Percentiles rank a stretch among this genome's conserved stretches.
Conservation (phyloP, 495 filamentous ascomycete genomes). For the Xylaria telfairii region DNA sequence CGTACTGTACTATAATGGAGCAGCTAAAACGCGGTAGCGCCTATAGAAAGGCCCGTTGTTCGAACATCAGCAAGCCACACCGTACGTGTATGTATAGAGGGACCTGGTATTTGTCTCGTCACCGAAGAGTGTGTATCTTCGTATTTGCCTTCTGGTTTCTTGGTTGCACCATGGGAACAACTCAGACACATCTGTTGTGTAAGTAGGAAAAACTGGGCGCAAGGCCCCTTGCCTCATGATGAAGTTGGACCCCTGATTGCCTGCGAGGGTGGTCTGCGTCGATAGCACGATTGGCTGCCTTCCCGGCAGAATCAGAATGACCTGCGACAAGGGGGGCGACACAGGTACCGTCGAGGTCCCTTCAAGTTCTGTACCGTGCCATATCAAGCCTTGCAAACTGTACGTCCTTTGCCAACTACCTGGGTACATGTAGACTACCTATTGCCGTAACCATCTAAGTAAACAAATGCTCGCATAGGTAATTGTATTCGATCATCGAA, state of each 20-base stretch:
- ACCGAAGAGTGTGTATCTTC: slow-evolving; percentile 9
- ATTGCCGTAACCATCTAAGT: neutral
- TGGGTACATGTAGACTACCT: too few relatives aligned
- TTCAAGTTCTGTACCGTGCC: slow-evolving; percentile 14
- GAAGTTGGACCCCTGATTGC: slow-evolving; percentile 25
- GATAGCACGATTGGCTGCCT: slow-evolving; percentile 26
- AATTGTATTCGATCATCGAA: neutral
- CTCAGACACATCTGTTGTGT: slow-evolving; percentile 25
- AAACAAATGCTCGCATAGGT: neutral
- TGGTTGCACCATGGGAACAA: slow-evolving; percentile 18
- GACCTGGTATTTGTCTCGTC: neutral
- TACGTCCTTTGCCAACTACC: neutral
- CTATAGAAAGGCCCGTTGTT: neutral
- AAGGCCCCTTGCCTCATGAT: slow-evolving; percentile 29
- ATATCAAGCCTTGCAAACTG: slow-evolving; percentile 6
- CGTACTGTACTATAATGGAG: neutral
- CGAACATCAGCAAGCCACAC: slow-evolving; percentile 4
- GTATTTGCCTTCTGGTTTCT: slow-evolving; percentile 7
- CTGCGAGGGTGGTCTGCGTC: slow-evolving; percentile 23
- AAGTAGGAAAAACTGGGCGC: slow-evolving; percentile 23
- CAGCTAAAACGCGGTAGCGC: neutral
- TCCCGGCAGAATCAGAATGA: slow-evolving; percentile 28
- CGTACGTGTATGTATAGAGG: neutral
- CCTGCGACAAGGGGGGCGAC: slow-evolving; percentile 25
- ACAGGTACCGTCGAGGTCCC: slow-evolving; percentile 11